Percentiles rank a stretch among this genome's conserved stretches.
Evolutionary conservation across 768 basidiomycete species (phyloP).

Genomic region (Pholiota conissans): DNA sequence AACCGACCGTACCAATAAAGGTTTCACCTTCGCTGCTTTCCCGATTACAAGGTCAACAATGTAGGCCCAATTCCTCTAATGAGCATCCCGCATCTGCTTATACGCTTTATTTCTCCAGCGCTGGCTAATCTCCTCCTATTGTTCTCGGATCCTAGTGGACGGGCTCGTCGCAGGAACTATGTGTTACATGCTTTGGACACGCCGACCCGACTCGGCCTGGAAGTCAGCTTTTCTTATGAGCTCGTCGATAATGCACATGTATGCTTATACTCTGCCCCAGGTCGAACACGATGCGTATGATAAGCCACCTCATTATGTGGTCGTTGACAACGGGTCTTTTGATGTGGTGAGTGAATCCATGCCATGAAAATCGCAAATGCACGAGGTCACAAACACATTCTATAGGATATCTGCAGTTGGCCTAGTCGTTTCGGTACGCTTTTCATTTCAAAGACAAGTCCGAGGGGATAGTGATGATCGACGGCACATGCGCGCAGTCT

Average conservation of each 20-base stretch:
- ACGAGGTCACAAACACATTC: no score
- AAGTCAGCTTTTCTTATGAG: neutral
- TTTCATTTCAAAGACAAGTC: no score
- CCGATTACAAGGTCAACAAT: constrained; percentile 2
- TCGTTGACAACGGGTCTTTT: constrained; percentile 1
- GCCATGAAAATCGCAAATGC: no score
- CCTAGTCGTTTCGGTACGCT: neutral
- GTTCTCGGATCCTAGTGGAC: constrained; percentile 2
- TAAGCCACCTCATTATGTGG: constrained; percentile 4
- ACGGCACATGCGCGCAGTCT: neutral
- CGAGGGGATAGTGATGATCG: no score
- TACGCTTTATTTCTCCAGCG: neutral
- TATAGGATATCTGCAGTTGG: constrained; percentile 3
- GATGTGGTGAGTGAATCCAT: constrained; percentile 5
- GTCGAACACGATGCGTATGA: neutral
- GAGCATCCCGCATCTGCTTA: neutral
- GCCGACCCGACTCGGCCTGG: neutral
- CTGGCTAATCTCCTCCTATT: constrained; percentile 3
- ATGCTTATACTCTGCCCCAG: neutral
- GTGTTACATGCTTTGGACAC: constrained; percentile 3
- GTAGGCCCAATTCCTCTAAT: neutral
- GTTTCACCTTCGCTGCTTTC: constrained; percentile 4
- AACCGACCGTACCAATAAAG: neutral
- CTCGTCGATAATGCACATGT: neutral
- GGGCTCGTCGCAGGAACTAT: constrained; percentile 8